A percentile compares a stretch with the other conserved stretches of the same genome.
Conservation (phyloP, 75 land plant genomes). For the Pinus taeda region DNA sequence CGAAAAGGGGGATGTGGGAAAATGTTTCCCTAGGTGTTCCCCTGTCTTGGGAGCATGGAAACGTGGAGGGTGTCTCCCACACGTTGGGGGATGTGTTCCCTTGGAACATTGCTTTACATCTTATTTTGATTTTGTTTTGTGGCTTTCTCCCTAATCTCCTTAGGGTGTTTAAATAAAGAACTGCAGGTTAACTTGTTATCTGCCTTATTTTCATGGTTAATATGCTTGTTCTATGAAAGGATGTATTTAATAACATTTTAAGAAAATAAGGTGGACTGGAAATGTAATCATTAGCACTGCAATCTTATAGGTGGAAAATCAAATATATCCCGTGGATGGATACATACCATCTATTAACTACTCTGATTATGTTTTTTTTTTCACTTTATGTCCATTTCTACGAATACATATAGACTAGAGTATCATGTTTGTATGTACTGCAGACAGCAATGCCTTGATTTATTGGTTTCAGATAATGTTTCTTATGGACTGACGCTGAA, state of each 20-base stretch:
- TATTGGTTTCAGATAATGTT: not conserved
- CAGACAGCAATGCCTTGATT: not conserved
- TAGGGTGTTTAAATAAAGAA: not conserved
- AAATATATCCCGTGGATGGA: too few species aligned
- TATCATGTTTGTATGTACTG: not conserved
- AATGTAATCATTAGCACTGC: not conserved
- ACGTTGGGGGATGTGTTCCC: too few species aligned
- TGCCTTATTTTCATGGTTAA: not conserved
- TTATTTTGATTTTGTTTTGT: not conserved
- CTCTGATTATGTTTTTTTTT: not conserved
- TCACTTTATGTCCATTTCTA: not conserved
- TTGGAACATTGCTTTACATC: not conserved
- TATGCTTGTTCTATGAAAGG: not conserved
- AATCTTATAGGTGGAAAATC: too few species aligned
- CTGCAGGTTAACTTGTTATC: not conserved
- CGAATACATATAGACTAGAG: too few species aligned
- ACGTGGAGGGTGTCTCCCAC: too few species aligned
- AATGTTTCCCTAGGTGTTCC: too few species aligned
- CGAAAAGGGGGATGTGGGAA: too few species aligned
- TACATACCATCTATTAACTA: not conserved
- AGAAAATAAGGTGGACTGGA: not conserved
- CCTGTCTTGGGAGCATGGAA: too few species aligned
- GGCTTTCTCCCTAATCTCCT: too few species aligned
- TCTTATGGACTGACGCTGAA: not conserved
- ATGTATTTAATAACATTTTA: not conserved